Percentiles rank a stretch among this genome's conserved stretches.
Conservation (phyloP, 2,329 filamentous ascomycete species). For the Domatiomyces globalis region DNA sequence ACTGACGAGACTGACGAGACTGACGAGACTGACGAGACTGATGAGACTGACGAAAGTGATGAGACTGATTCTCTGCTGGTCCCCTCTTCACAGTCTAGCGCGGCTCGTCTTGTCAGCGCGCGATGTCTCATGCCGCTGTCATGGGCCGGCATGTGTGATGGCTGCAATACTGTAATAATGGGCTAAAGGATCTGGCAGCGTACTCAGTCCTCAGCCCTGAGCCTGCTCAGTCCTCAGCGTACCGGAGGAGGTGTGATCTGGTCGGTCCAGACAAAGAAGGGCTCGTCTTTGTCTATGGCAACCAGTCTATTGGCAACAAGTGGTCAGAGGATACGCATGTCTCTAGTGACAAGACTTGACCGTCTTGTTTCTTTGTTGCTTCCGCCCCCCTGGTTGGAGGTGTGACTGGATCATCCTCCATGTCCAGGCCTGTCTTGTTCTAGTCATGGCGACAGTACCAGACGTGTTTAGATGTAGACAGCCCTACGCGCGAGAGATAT, state of each 20-base stretch:
- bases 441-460: neutral
- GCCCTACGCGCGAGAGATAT: neutral
- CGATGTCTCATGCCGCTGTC: neutral
- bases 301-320: neutral
- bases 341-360: neutral
- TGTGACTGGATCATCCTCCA: neutral
- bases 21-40: no score
- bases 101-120: neutral
- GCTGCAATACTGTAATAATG: no score
- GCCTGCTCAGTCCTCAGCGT: no score
- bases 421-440: neutral
- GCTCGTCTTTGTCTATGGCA: neutral
- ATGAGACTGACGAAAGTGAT: no score
- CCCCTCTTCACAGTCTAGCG: neutral
- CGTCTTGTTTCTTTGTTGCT: neutral
- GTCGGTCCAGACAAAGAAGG: neutral
- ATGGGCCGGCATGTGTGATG: neutral
- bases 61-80: no score
- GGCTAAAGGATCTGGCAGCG: neutral
- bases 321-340: neutral
- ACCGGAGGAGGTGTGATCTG: no score
- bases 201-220: neutral
- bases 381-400: no score
- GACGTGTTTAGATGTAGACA: neutral
- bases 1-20: neutral